Percentiles rank a stretch among this genome's conserved stretches.
Evolutionary conservation across 768 basidiomycete genomes (phyloP).

Genomic region (Boletus sp.): DNA sequence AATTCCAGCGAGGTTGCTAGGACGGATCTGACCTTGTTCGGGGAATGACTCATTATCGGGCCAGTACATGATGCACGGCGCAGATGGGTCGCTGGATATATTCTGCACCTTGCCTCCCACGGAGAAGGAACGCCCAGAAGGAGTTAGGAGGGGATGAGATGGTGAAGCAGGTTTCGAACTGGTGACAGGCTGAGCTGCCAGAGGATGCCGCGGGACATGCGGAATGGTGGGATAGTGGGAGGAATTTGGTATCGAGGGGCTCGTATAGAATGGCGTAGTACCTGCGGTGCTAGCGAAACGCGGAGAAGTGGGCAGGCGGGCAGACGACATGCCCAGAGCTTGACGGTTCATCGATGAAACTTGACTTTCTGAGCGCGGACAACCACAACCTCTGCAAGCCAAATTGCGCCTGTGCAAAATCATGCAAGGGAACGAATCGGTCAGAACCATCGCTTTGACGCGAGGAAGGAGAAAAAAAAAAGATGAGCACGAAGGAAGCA

Average conservation of each 20-base stretch:
- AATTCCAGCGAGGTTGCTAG: slow-evolving; percentile 49
- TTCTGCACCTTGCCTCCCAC: slow-evolving; percentile 78
- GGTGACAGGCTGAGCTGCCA: slow-evolving; percentile 21
- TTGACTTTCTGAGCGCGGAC: slow-evolving; percentile 45
- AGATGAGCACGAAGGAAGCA: slow-evolving; percentile 1
- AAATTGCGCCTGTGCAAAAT: slow-evolving; percentile 66
- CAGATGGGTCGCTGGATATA: slow-evolving; percentile 64
- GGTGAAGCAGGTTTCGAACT: slow-evolving; percentile 36
- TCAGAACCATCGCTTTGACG: slow-evolving; percentile 37
- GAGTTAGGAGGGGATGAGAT: slow-evolving; percentile 76
- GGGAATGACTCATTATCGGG: slow-evolving; percentile 86
- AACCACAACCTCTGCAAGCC: slow-evolving; percentile 74
- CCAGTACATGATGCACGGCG: slow-evolving; percentile 86
- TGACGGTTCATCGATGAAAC: slow-evolving; percentile 32
- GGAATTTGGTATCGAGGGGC: slow-evolving; percentile 23
- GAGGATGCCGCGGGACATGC: slow-evolving; percentile 26
- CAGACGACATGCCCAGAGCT: slow-evolving; percentile 20
- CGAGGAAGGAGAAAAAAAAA: slow-evolving; percentile 10
- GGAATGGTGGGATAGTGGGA: slow-evolving; percentile 29
- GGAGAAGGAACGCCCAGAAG: slow-evolving; percentile 76
- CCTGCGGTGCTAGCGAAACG: slow-evolving; percentile 22
- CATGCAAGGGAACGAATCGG: slow-evolving; percentile 47
- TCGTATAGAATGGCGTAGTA: slow-evolving; percentile 14
- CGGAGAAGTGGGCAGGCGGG: slow-evolving; percentile 24
- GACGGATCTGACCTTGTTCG: slow-evolving; percentile 74